Evolutionary conservation across 2,329 filamentous ascomycete genomes (phyloP).

Genomic region (Pezicula neosporulosa): DNA sequence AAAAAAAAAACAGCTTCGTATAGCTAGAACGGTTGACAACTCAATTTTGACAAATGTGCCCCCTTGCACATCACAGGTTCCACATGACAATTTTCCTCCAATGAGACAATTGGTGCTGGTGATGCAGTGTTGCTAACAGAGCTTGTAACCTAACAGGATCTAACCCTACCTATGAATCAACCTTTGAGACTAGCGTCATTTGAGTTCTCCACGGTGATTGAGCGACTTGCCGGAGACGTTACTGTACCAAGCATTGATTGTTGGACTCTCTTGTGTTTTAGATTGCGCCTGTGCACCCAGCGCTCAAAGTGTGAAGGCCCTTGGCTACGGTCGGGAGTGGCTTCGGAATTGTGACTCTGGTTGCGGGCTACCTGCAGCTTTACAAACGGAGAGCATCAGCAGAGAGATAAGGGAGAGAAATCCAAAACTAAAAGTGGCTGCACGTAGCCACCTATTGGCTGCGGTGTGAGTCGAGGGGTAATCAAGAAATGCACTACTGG

Average conservation of each 20-base stretch:
- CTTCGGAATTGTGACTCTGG: background rate
- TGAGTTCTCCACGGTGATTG: background rate
- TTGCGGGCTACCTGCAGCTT: slow-evolving; percentile 18
- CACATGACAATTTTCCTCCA: too few relatives aligned
- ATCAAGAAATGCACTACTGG: background rate
- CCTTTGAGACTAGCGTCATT: background rate
- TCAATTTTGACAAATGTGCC: too few relatives aligned
- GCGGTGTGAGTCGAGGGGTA: too few relatives aligned
- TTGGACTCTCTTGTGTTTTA: background rate
- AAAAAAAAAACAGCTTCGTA: too few relatives aligned
- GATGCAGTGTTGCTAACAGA: too few relatives aligned
- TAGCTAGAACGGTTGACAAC: too few relatives aligned
- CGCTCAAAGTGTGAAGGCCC: background rate
- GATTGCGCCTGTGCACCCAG: background rate
- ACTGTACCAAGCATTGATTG: background rate
- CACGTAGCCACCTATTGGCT: too few relatives aligned
- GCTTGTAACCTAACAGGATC: too few relatives aligned
- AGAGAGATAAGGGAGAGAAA: background rate
- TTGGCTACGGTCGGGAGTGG: background rate
- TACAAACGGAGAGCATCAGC: slow-evolving; percentile 12
- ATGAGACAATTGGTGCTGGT: too few relatives aligned
- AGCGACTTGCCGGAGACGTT: background rate
- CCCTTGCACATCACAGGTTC: too few relatives aligned
- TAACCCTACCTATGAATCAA: too few relatives aligned
- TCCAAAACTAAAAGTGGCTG: background rate